These are phyloP conservation scores for Microsporum audouinii DNA, from an alignment of 2,329 filamentous ascomycete species.

Conservation along the genomic window DNA sequence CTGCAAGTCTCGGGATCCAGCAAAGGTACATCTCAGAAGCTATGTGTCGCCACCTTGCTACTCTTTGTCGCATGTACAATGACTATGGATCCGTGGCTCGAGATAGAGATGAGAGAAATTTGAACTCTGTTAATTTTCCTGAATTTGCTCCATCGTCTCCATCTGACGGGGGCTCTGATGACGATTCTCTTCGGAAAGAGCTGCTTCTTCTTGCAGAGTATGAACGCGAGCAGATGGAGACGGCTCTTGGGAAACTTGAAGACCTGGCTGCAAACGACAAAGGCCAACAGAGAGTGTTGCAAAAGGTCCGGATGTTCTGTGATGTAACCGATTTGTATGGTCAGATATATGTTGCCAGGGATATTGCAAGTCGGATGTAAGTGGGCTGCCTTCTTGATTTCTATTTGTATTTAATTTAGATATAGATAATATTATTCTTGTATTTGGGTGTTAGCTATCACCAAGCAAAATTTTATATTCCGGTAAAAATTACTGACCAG, in stretches of 20 bases:
- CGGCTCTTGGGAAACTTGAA: not conserved
- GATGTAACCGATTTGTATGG: constrained; percentile 28
- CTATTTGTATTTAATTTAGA: not conserved
- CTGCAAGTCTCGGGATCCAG: not conserved
- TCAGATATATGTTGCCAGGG: constrained; percentile 27
- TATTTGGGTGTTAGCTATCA: no score
- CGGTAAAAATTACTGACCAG: no score
- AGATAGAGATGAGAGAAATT: constrained; percentile 22
- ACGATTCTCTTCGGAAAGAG: constrained; percentile 19
- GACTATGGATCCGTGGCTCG: constrained; percentile 24
- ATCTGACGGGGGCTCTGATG: constrained; percentile 19
- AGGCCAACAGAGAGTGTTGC: constrained; percentile 5
- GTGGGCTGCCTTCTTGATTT: not conserved
- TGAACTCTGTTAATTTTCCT: constrained; percentile 27
- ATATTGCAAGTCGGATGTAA: constrained; percentile 16
- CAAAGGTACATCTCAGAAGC: constrained; percentile 9
- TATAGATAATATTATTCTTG: not conserved
- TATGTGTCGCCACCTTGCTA: constrained; percentile 17
- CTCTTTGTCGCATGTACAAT: constrained; percentile 26
- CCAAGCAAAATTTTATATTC: no score
- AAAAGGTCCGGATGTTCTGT: constrained; percentile 19
- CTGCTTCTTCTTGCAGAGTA: not conserved
- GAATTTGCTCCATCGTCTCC: constrained; percentile 16
- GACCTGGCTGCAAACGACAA: not conserved
- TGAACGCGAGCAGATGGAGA: not conserved